These are phyloP conservation scores for Brassica balearica DNA, from an alignment of 441 rosid genomes.

Conservation along the genomic window DNA sequence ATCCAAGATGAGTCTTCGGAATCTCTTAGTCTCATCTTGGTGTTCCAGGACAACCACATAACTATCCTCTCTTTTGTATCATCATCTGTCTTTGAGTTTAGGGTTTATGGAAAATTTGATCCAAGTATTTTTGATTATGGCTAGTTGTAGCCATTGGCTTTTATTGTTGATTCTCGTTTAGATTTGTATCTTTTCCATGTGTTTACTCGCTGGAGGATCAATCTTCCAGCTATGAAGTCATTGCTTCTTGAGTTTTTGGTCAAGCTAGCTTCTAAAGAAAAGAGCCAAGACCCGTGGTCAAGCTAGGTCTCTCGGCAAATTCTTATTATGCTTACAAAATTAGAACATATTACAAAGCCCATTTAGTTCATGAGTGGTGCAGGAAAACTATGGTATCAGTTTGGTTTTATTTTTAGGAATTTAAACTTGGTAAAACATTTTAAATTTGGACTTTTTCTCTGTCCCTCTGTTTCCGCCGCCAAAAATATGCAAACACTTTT, in stretches of 20 bases:
- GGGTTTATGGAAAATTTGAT: too few species aligned
- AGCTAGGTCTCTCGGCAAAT: neutral
- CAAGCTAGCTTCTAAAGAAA: neutral
- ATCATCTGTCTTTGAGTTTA: neutral
- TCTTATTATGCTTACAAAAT: neutral
- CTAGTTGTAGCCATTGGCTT: constrained; percentile 34
- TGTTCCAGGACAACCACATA: neutral
- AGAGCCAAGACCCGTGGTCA: neutral
- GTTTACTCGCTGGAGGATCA: constrained; percentile 24
- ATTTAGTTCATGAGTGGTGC: neutral
- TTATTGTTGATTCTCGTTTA: neutral
- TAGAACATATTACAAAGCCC: neutral
- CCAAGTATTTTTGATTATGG: neutral
- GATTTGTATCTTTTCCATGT: constrained; percentile 18
- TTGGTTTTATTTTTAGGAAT: neutral
- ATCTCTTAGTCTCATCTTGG: too few species aligned
- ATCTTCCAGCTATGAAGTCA: constrained; percentile 26
- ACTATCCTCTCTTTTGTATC: neutral
- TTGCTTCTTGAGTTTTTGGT: constrained; percentile 8
- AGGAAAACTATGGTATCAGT: neutral
- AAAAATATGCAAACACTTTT: constrained; percentile 4
- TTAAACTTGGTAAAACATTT: neutral
- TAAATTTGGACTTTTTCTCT: neutral
- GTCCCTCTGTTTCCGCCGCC: neutral
- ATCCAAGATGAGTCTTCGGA: too few species aligned